Base-by-base conservation (phyloP, 352 stramenopile genomes). In the Phytophthora cactorum region DNA sequence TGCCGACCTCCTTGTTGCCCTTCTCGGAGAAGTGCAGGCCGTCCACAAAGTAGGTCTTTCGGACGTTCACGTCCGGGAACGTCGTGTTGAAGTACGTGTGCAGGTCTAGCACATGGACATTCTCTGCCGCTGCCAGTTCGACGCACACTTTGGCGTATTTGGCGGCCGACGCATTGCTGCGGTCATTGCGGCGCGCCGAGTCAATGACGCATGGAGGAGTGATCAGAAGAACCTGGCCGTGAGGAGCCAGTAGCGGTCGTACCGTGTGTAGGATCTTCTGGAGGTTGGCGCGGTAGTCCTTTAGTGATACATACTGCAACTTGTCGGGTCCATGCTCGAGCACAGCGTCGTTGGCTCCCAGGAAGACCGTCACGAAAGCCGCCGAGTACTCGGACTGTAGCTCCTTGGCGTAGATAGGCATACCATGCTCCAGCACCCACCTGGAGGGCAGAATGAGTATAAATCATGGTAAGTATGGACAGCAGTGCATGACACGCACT, bases 331-430 rank as follows among this genome's bases (percentile, higher is more conserved):
- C 81, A 28, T 72, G 47, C 34, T 62, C 58, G 1, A 89, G 45
- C 27, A 79, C 79, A 5, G 84, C 81, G 64, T 92, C 84, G 36
- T 92, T 92, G n/a, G 81, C 72, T 10, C 81, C 84, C 15, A 92
- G 63, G 62, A 81, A 90, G 1, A 92, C 43, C 5, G 79, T 78
- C 45, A 88, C 72, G 14, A 88, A 64, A 29, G 68, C 66, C 17
- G 79, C 71, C 0, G 44, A 61, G 43, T 77, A 75, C 68, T 68
- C 54, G 1, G 43, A 62, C 47, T 65, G 52, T 5, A 88, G 63
- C 72, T 88, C 79, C 9, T 77, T 41, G 32, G 38, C 41, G 44
- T 81, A 64, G 44, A 66, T 59, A 0, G 79, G 77, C 34, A 84
- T 63, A 31, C 54, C 77, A 36, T 75, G 50, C 28, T 74, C 9